Base-by-base conservation (phyloP, 768 basidiomycete species). In the Cubamyces sp. region DNA sequence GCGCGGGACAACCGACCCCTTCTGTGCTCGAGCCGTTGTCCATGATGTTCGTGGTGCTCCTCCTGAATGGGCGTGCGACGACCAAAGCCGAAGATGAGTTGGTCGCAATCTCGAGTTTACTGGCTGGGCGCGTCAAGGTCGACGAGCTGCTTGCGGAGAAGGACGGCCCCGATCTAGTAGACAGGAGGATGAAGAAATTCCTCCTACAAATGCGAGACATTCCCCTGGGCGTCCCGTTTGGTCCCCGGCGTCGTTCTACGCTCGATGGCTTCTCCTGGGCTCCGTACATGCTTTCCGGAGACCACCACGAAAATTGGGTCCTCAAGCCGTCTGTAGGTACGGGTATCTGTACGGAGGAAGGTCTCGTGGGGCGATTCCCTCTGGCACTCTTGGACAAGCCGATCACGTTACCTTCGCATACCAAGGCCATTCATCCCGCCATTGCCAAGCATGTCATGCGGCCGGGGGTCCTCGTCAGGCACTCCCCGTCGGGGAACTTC, bases 71-170 rank as follows among this genome's bases (percentile, higher is more conserved):
- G 8, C 51, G 63, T 37, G 43, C 45, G 9, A 60, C 57, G 16
- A 50, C 55, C 5, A 64, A 64, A n/a, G 34, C 45, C 16, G 62
- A 54, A 19, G 62, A 64, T 47, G 63, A 64, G 41, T 15, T 48
- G 21, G 34, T 60, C 16, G 52, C 63, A 0, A 55, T 64, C 40
- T 48, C 57, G 18, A 60, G 57, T 28, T 49, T 63, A 7, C 40
- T 60, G 8, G 39, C 34, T 1, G 16, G 48, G 45, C 34, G 30
- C n/a, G 26, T 60, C n/a, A 21, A 60, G 9, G 15, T 51, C 9
- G 46, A 46, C n/a, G 28, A n/a, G 3, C 45, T 64, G 3, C 50
- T 64, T 19, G 25, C 23, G 37, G n/a, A 25, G 30, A 47, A 37
- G 16, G 21, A 7, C 11, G 54, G 51, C 15, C 50, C 50, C 5